Evolutionary conservation across 139 green algal species (phyloP), one percentile per base, ranked within the genome.

Genomic region (Asterochloris erici): DNA sequence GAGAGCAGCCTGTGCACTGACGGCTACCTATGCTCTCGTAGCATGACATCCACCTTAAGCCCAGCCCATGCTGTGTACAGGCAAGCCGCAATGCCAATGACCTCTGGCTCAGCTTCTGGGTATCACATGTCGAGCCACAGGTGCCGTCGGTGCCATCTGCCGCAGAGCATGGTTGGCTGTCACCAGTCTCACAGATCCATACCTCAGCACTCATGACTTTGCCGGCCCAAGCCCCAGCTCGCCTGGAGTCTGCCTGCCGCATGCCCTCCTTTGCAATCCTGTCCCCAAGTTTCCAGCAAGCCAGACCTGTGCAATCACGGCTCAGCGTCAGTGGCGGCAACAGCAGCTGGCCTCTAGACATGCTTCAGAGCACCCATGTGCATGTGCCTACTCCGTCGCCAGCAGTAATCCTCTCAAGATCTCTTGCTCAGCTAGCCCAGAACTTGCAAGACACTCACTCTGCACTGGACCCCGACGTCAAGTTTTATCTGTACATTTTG

Each of bases 41-140:
- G 38, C 38, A 54, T 54, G 4, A 54, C 38, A 54, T 54, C 4
- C 4, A 54, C 38, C 38, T 54, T 54, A 6, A 54, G 38, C 38
- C 2, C 38, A 54, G 38, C 38, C 2, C 38, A 54, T 54, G 38
- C 38, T 54, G 38, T 24, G 4, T 73, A 71, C 85, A 97, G 88
- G 91, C 90, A 64, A 92, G 88, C 15, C 86, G 88, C 27, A 96
- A 95, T 68, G 91, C 81, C 27, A 90, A 76, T 23, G 94, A 98
- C 79, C 74, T 95, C 19, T 98, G 92, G 91, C 86, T 98, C 68
- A 88, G 90, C 1, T 83, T 85, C 77, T 97, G 91, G 87, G 89
- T 96, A 13, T 78, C 89, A 28, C 66, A 80, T 23, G 82, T 75
- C 68, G 69, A 29, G 68, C 17, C 68, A 60, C n/a, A 24, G 54